Evolutionary conservation across 2,329 filamentous ascomycete genomes (phyloP).

Genomic region (Penicillium brevicompactum): DNA sequence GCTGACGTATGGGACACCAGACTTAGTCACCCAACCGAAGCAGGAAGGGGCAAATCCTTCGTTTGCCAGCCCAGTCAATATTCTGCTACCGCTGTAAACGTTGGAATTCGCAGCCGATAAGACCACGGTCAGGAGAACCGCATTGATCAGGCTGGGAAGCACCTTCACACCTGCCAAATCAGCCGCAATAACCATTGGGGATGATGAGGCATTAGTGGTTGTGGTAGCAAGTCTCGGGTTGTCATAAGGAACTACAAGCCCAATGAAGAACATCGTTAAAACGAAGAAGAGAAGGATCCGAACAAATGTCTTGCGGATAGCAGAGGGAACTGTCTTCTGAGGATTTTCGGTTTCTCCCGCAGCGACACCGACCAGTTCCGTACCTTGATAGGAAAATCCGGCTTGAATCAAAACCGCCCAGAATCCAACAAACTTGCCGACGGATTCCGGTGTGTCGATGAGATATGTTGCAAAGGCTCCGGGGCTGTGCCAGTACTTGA

Average conservation of each 20-base stretch:
- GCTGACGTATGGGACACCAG: constrained; percentile 46
- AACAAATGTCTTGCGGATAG: constrained; percentile 74
- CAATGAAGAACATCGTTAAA: constrained; percentile 61
- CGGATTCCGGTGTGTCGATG: constrained; percentile 56
- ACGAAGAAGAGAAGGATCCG: constrained; percentile 64
- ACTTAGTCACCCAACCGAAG: constrained; percentile 42
- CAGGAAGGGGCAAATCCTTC: constrained; percentile 46
- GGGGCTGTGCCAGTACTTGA: constrained; percentile 69
- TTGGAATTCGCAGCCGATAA: constrained; percentile 45
- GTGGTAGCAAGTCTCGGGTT: constrained; percentile 49
- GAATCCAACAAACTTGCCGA: constrained; percentile 66
- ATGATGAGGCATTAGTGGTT: constrained; percentile 31
- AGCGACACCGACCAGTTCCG: constrained; percentile 73
- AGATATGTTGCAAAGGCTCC: constrained; percentile 69
- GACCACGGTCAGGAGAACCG: constrained; percentile 42
- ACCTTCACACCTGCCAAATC: constrained; percentile 39
- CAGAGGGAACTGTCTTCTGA: constrained; percentile 68
- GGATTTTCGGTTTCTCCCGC: constrained; percentile 75
- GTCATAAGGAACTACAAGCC: constrained; percentile 69
- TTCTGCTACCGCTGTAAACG: constrained; percentile 58
- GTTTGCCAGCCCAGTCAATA: constrained; percentile 66
- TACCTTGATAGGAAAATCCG: constrained; percentile 54
- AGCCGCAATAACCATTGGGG: constrained; percentile 46
- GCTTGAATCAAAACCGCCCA: constrained; percentile 52
- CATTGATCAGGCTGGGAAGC: constrained; percentile 43